Evolutionary conservation across 768 basidiomycete genomes (phyloP), one percentile per base, ranked within the genome.

Genomic region (Boletus rubroflammeus): DNA sequence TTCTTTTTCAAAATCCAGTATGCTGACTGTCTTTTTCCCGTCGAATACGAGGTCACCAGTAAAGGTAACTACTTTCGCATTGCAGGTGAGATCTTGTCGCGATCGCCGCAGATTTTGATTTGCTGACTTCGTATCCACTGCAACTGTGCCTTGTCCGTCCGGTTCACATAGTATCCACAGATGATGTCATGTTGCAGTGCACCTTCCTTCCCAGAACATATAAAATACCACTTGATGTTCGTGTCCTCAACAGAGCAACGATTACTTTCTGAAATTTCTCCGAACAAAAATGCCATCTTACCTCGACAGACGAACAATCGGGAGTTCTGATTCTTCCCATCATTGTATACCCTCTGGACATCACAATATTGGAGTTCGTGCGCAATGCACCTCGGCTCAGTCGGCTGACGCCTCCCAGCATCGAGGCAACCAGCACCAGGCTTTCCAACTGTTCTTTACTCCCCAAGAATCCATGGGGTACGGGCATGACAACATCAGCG

Each of bases 251-350:
- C 47, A 38, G 44, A 10, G 11, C 29, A 34, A 13, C 26, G 6
- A 31, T 21, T 10, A 21, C 21, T 17, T 43, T 29, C 31, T 35
- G 29, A 23, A 21, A 23, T 21, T 46, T 31, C 47, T 38, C 42
- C 23, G 1, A 42, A 25, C 35, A 29, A n/a, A 17, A 41, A 56
- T 62, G 56, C 1, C 60, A 8, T 51, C 50, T 6, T 53, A 48
- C 49, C 42, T 57, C 23, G 9, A 55, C 56, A 50, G 50, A 50
- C 53, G 34, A 8, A 53, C 41, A 5, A 26, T 29, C 3, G 50
- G 43, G 6, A 36, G 35, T 15, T 28, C 14, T n/a, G 48, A 48
- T 36, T 7, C 44, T 0, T 26, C 51, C 4, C 44, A 7, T 40
- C 47, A 8, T 15, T 48, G 2, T 25, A 19, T 19, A 11, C 36